phyloP scores from a whole-genome alignment of 306 rosid species.

The Neltuma alba region DNA sequence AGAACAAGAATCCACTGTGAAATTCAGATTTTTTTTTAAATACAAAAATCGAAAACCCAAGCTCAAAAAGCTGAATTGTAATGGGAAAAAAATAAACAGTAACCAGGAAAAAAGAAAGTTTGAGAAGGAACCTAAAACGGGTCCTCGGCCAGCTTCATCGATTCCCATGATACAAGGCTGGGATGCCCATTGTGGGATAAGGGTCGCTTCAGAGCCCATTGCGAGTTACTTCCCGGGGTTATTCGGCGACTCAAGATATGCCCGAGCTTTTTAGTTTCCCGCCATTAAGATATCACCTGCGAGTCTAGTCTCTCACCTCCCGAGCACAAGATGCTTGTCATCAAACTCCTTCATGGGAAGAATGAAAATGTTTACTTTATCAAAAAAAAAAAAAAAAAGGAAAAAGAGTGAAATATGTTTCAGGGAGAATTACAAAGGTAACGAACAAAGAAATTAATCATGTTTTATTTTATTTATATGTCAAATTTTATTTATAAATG shows the following conservation, averaged over 20 bases:
- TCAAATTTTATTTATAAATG: too few relatives aligned
- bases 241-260: neutral
- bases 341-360: too few relatives aligned
- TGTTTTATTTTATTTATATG: too few relatives aligned
- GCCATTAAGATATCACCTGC: slow-evolving; percentile 20
- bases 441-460: too few relatives aligned
- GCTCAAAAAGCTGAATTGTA: neutral
- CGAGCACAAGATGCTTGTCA: neutral
- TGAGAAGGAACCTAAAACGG: slow-evolving; percentile 64
- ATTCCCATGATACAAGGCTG: slow-evolving; percentile 88
- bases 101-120: too few relatives aligned
- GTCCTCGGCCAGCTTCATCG: slow-evolving; percentile 98
- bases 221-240: neutral
- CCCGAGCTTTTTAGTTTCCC: slow-evolving; percentile 32
- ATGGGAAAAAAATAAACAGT: neutral
- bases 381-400: too few relatives aligned
- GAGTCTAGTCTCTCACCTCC: neutral
- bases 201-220: slow-evolving; percentile 53
- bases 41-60: neutral
- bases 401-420: too few relatives aligned
- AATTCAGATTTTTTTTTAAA: neutral
- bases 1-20: neutral
- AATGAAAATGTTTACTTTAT: too few relatives aligned
- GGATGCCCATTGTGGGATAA: slow-evolving; percentile 66
- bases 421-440: too few relatives aligned